Percentiles rank a stretch among this genome's conserved stretches.
phyloP scores from a whole-genome alignment of 306 rosid genomes.

The Hylodesmum podocarpum region DNA sequence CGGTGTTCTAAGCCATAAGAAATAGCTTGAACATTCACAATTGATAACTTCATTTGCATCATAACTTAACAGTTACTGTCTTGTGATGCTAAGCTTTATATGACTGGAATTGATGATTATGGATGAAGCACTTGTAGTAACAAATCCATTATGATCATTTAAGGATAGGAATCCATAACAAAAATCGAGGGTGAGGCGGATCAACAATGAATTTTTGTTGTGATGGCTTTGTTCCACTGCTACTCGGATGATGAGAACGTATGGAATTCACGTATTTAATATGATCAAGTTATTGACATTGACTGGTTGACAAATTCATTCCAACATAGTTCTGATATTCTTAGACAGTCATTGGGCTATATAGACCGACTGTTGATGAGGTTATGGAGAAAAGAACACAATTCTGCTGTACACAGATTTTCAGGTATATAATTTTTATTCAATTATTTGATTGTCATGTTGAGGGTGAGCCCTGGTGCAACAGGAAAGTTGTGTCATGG shows the following conservation, averaged over 20 bases:
- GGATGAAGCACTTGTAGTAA: conserved; percentile 73
- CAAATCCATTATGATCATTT: conserved; percentile 68
- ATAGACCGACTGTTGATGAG: conserved; percentile 57
- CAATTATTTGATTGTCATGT: conserved; percentile 16
- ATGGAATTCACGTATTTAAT: conserved; percentile 62
- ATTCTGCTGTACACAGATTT: conserved; percentile 74
- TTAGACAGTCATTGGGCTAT: conserved; percentile 53
- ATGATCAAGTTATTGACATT: conserved; percentile 68
- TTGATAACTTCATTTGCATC: conserved; percentile 29
- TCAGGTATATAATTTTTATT: conserved; percentile 48
- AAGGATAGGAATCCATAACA: conserved; percentile 69
- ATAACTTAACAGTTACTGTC: conserved; percentile 63
- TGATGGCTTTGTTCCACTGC: conserved; percentile 64
- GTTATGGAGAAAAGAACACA: conserved; percentile 55
- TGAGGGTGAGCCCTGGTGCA: no score
- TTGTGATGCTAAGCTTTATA: conserved; percentile 67
- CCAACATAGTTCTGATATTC: conserved; percentile 62
- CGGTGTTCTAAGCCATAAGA: not conserved
- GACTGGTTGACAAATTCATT: conserved; percentile 58
- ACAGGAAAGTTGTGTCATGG: no score
- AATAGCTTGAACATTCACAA: not conserved
- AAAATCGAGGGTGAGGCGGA: conserved; percentile 56
- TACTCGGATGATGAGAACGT: conserved; percentile 63
- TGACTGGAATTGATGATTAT: conserved; percentile 73
- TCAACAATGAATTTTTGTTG: conserved; percentile 50